Evolutionary conservation across 2,329 filamentous ascomycete genomes (phyloP), one percentile per base, ranked within the genome.

Genomic region (Hysterium pulicare): DNA sequence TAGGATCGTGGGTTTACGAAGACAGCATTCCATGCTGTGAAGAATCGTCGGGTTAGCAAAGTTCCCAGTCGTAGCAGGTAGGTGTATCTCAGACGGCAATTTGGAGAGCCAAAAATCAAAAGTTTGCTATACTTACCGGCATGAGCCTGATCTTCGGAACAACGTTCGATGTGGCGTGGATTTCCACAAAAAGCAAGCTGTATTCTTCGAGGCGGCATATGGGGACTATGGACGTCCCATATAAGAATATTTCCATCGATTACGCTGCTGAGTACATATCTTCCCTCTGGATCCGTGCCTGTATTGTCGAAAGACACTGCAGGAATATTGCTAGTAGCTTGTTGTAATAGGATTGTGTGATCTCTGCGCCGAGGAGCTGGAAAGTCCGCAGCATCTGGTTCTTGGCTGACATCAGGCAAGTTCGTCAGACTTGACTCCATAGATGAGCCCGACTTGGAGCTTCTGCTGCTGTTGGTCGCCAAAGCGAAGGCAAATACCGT

Each of bases 401-500:
- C 28, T 15, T 4, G 37, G 46, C 28, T 40, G 36, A 11, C 11
- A 34, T 0, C 40, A 30, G 5, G 41, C 36, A 9, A 38, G 23
- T 9, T 45, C 15, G 32, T 33, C n/a, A 36, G 10, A 53, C 43
- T 26, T n/a, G 22, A 24, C 16, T 32, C 9, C 37, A 22, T 40
- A 4, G 28, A 21, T 19, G 30, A 19, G 17, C 26, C 33, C 4
- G 40, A 28, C 20, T 28, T 16, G 17, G 33, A 42, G 19, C 15
- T 30, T 10, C 19, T 33, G 22, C 5, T 38, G 16, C 37, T 33
- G 23, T 55, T 38, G 32, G 70, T 63, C 3, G 71, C 65, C 40
- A 84, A 68, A 0, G 77, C 80, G 53, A 81, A 79, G 11, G 79
- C 78, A 53, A 81, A 78, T 1, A 85, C 71, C 3, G 73, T 77